These are phyloP conservation scores for Kodamaea anthophila DNA, from an alignment of 1,139 yeast species.

Conservation along the genomic window DNA sequence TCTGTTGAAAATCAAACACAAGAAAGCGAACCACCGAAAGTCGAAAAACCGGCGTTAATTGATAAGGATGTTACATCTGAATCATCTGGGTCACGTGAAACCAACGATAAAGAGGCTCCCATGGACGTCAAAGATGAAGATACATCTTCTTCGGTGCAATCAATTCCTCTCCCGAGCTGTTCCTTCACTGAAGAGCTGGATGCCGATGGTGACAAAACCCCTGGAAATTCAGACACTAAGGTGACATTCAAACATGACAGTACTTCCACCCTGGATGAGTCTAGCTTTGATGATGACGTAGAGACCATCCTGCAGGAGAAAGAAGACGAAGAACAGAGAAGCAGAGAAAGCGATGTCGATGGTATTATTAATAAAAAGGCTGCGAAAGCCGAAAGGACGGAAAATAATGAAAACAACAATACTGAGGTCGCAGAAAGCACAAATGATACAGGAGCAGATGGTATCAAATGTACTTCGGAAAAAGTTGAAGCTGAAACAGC, in stretches of 20 bases:
- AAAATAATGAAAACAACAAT: too few species aligned
- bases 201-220: constrained; percentile 32
- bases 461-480: neutral
- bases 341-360: constrained; percentile 1
- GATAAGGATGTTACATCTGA: too few species aligned
- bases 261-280: constrained; percentile 14
- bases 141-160: too few species aligned
- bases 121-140: too few species aligned
- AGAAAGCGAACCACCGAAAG: too few species aligned
- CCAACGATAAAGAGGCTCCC: too few species aligned
- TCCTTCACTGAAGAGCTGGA: constrained; percentile 2
- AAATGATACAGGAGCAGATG: neutral
- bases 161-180: neutral
- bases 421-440: neutral
- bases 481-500: neutral
- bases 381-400: constrained; percentile 1
- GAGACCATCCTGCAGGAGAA: constrained; percentile 30
- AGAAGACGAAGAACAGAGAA: constrained; percentile 11
- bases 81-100: too few species aligned
- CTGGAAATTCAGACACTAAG: constrained; percentile 29
- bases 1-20: too few species aligned
- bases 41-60: too few species aligned
- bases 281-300: constrained; percentile 29
- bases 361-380: constrained; percentile 3
- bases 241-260: constrained; percentile 26